Conservation (phyloP, 495 filamentous ascomycete species). For the Annulohypoxylon nitens region DNA sequence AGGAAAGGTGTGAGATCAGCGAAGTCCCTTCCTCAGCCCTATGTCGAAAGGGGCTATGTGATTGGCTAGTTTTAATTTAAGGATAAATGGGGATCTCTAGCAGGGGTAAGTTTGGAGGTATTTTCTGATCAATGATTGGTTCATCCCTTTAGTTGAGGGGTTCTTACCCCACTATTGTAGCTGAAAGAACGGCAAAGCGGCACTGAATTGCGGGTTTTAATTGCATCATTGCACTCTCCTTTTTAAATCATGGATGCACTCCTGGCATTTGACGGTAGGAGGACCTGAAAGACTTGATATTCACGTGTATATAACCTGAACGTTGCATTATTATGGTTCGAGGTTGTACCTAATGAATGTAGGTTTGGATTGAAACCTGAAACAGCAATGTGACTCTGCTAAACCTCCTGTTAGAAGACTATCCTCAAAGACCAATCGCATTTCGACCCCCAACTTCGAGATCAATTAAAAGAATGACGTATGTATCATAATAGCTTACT, state of each 20-base stretch:
- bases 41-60: neutral
- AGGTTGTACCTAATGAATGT: neutral
- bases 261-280: neutral
- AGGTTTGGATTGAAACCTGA: neutral
- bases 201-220: constrained; percentile 5
- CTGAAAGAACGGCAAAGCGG: constrained; percentile 11
- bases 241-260: neutral
- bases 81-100: constrained; percentile 1
- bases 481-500: neutral
- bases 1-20: constrained; percentile 16
- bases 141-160: neutral
- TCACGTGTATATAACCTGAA: neutral
- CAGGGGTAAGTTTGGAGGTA: neutral
- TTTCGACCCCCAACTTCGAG: too few species aligned
- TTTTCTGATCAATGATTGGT: neutral
- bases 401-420: neutral
- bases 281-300: neutral
- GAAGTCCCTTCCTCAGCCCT: constrained; percentile 26
- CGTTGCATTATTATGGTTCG: neutral
- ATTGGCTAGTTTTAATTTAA: constrained; percentile 13
- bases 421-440: too few species aligned
- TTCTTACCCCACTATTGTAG: neutral
- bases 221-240: neutral
- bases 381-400: neutral
- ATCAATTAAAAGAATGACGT: neutral